Conservation (phyloP, 371 early-diverging fungal species). For the Parasitella parasitica region DNA sequence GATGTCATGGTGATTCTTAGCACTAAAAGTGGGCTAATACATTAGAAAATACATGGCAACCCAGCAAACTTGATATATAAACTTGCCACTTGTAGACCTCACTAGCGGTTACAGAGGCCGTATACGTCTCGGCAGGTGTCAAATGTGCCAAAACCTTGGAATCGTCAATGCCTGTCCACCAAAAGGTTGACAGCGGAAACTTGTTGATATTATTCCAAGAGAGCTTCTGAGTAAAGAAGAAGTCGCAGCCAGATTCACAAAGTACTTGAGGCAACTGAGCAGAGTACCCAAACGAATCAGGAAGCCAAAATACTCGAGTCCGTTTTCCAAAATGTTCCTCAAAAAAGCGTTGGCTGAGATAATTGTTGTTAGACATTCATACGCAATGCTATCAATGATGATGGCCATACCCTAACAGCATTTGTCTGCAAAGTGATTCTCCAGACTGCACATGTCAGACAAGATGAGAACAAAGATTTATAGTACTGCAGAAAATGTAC, state of each 20-base stretch:
- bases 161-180: slow-evolving; percentile 79
- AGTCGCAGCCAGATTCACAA: slow-evolving; percentile 76
- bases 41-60: background rate
- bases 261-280: slow-evolving; percentile 89
- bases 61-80: too few species aligned
- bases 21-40: slow-evolving; percentile 12
- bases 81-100: slow-evolving; percentile 45
- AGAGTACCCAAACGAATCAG: slow-evolving; percentile 86
- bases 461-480: too few species aligned
- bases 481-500: too few species aligned
- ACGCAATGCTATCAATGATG: background rate
- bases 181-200: slow-evolving; percentile 94
- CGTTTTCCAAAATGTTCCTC: slow-evolving; percentile 82
- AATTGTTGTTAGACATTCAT: background rate
- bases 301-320: slow-evolving; percentile 91
- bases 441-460: slow-evolving; percentile 72
- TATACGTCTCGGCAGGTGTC: slow-evolving; percentile 80
- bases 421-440: slow-evolving; percentile 91
- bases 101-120: slow-evolving; percentile 33
- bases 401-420: slow-evolving; percentile 80
- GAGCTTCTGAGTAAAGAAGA: slow-evolving; percentile 97
- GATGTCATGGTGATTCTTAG: slow-evolving; percentile 43
- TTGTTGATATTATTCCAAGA: slow-evolving; percentile 98
- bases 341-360: slow-evolving; percentile 75
- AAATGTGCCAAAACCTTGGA: slow-evolving; percentile 79